Evolutionary conservation across 805 yeast genomes (phyloP).

Genomic region (Zygosaccharomyces pseudorouxii): DNA sequence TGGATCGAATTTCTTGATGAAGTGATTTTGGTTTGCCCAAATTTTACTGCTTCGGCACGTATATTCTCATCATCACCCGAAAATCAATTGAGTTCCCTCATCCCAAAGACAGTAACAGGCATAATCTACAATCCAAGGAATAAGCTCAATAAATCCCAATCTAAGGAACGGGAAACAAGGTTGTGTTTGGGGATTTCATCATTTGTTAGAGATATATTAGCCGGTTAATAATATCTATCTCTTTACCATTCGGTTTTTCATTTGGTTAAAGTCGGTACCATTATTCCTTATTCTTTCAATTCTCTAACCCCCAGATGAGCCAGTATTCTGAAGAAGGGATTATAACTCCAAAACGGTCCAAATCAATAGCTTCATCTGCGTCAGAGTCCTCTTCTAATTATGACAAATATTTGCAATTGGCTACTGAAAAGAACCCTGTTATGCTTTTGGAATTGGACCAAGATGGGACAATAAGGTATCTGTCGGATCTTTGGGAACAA

Average conservation of each 20-base stretch:
- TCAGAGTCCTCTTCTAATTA: slow-evolving; percentile 27
- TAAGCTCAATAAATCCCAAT: background rate
- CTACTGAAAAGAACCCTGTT: slow-evolving; percentile 66
- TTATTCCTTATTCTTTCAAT: background rate
- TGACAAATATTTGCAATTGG: slow-evolving; percentile 53
- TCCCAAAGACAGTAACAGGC: background rate
- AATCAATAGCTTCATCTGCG: slow-evolving; percentile 10
- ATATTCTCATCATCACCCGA: background rate
- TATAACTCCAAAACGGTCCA: slow-evolving; percentile 8
- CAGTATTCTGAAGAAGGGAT: slow-evolving; percentile 4
- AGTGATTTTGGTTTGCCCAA: background rate
- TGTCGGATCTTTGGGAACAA: slow-evolving; percentile 73
- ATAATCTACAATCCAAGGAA: background rate
- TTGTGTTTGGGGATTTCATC: background rate
- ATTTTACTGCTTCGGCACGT: background rate
- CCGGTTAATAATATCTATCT: no score
- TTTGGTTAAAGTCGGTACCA: background rate
- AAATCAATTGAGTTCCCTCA: background rate
- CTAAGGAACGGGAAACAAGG: background rate
- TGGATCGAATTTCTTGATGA: background rate
- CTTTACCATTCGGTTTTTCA: no score
- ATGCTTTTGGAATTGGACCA: slow-evolving; percentile 80
- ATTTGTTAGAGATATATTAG: no score
- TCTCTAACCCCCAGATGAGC: background rate
- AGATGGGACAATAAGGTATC: slow-evolving; percentile 69